A percentile compares a stretch with the other conserved stretches of the same genome.
phyloP scores from a whole-genome alignment of 129 eudicot genomes.

The Lactuca sativa region DNA sequence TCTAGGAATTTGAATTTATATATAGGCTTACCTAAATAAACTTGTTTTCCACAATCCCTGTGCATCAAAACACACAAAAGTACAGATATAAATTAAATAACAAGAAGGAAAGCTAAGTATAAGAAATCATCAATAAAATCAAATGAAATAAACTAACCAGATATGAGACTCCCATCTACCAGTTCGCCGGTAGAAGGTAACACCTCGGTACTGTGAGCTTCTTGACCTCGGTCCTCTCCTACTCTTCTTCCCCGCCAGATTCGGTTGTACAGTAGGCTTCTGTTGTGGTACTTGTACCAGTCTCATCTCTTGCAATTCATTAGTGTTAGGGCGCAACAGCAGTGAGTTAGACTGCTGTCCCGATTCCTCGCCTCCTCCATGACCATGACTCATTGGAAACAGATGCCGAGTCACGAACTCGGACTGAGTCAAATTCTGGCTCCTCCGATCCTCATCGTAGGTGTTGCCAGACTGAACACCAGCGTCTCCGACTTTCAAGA shows the following conservation, averaged over 20 bases:
- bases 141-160: conserved; percentile 42
- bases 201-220: conserved; percentile 89
- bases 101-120: not conserved
- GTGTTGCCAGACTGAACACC: conserved; percentile 17
- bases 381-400: conserved; percentile 45
- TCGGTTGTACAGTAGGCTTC: conserved; percentile 32
- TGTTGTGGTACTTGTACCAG: conserved; percentile 33
- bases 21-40: conserved; percentile 67
- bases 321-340: conserved; percentile 25
- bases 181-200: conserved; percentile 77
- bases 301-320: conserved; percentile 35
- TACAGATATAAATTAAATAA: conserved; percentile 11
- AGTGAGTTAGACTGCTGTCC: conserved; percentile 21
- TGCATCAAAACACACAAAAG: conserved; percentile 40
- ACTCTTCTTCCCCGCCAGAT: conserved; percentile 49
- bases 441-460: conserved; percentile 19
- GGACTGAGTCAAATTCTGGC: conserved; percentile 20
- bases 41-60: conserved; percentile 95
- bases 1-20: not conserved
- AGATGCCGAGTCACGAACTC: conserved; percentile 65
- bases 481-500: conserved; percentile 34
- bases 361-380: conserved; percentile 17
- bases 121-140: not conserved
- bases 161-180: conserved; percentile 96
- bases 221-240: conserved; percentile 85